phyloP scores from a whole-genome alignment of 371 early-diverging fungal species.

The Chytridium lagenaria region DNA sequence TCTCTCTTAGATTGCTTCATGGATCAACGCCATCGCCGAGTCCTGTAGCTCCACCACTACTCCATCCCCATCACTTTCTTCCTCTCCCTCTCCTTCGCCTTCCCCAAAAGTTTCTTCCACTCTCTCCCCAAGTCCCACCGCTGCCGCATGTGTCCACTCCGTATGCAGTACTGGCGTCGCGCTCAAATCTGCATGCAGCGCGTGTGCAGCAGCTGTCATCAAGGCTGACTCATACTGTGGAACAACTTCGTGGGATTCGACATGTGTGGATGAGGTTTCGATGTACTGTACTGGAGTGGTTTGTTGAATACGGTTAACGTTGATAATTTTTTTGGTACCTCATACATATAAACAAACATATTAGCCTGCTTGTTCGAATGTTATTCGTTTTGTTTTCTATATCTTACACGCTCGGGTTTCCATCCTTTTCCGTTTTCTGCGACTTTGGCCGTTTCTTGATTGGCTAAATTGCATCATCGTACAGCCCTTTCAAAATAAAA shows the following conservation, averaged over 20 bases:
- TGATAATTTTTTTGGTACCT: no score
- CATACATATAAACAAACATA: no score
- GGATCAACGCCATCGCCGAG: conserved; percentile 38
- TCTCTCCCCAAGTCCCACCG: not conserved
- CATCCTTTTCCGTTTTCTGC: no score
- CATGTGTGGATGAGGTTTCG: conserved; percentile 24
- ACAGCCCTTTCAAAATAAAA: no score
- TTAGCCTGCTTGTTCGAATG: no score
- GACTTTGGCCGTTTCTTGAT: no score
- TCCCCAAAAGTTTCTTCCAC: no score
- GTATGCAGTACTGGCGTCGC: conserved; percentile 31
- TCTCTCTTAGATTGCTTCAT: conserved; percentile 28
- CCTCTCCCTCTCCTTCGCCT: conserved; percentile 19
- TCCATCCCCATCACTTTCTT: not conserved
- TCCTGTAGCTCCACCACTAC: conserved; percentile 8
- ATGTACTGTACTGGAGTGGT: conserved; percentile 6
- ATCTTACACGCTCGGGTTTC: no score
- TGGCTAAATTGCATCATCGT: no score
- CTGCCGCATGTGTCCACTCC: conserved; percentile 26
- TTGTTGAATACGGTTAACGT: not conserved
- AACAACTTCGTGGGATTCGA: conserved; percentile 12
- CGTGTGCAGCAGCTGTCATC: conserved; percentile 13
- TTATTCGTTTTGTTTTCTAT: no score
- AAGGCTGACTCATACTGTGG: conserved; percentile 13
- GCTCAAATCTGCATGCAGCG: conserved; percentile 26